These are phyloP conservation scores for Colletotrichum zoysiae DNA, from an alignment of 2,329 filamentous ascomycete species.

Conservation along the genomic window DNA sequence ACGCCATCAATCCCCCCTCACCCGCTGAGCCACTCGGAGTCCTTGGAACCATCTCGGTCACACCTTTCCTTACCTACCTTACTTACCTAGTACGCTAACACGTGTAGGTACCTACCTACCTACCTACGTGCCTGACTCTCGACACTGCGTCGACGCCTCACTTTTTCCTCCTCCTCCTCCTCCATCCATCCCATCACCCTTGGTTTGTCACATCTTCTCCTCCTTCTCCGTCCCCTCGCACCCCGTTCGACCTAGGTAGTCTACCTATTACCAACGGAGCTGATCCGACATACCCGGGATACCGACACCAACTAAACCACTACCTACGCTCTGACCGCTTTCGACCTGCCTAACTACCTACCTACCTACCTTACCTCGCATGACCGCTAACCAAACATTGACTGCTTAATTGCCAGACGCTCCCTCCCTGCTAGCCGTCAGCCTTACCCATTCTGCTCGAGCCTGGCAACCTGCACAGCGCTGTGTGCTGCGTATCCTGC, in stretches of 20 bases:
- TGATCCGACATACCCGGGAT: constrained; percentile 28
- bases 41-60: neutral
- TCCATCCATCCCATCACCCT: neutral
- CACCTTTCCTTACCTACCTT: neutral
- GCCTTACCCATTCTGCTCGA: constrained; percentile 3
- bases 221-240: neutral
- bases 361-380: neutral
- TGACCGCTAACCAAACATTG: neutral
- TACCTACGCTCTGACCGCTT: neutral
- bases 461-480: neutral
- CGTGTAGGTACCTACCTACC: neutral
- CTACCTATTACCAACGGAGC: constrained; percentile 10
- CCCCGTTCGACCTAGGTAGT: constrained; percentile 5
- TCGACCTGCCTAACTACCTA: neutral
- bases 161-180: neutral
- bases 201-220: constrained; percentile 32
- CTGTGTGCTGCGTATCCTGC: constrained; percentile 18
- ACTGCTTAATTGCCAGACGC: constrained; percentile 12
- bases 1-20: neutral
- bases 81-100: neutral
- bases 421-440: constrained; percentile 10
- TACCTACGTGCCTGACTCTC: neutral
- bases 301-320: constrained; percentile 4
- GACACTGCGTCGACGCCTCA: neutral
- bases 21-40: constrained; percentile 1